Evolutionary conservation across 345 rosid genomes (phyloP).

Genomic region (Luvunga scandens): DNA sequence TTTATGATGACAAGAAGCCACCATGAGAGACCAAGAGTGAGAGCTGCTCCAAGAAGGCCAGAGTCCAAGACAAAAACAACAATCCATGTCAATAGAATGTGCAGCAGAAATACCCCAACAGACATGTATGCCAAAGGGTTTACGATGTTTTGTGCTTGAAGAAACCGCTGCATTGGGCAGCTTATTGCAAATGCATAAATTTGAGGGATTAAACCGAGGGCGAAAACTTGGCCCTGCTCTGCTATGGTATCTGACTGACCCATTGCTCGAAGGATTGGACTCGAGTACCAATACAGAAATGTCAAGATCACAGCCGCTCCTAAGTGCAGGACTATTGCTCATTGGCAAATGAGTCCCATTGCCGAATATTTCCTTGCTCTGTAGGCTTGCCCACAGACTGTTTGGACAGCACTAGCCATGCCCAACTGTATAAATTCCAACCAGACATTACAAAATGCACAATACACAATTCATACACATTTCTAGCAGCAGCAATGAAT

Average conservation of each 20-base stretch:
- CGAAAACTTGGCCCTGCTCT: conserved; percentile 64
- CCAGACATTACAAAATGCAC: neutral
- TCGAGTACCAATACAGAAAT: conserved; percentile 67
- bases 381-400: conserved; percentile 94
- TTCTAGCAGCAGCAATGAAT: neutral
- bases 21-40: conserved; percentile 73
- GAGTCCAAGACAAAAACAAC: conserved; percentile 44
- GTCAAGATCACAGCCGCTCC: conserved; percentile 71
- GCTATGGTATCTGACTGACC: conserved; percentile 71
- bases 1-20: conserved; percentile 59
- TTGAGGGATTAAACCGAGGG: conserved; percentile 76
- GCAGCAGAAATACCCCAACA: conserved; percentile 66
- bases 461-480: neutral
- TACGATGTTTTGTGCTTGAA: conserved; percentile 94
- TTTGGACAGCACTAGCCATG: conserved; percentile 97
- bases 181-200: conserved; percentile 73
- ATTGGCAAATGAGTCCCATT: conserved; percentile 87
- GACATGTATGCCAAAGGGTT: conserved; percentile 88
- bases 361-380: conserved; percentile 70
- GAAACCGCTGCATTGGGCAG: conserved; percentile 88
- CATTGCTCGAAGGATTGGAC: conserved; percentile 46
- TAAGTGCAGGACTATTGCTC: conserved; percentile 78
- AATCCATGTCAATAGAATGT: conserved; percentile 63
- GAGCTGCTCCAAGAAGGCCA: conserved; percentile 80
- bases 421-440: conserved; percentile 48